Base-by-base conservation (phyloP, 1,139 yeast species). In the Kodamaea ohmeri region DNA sequence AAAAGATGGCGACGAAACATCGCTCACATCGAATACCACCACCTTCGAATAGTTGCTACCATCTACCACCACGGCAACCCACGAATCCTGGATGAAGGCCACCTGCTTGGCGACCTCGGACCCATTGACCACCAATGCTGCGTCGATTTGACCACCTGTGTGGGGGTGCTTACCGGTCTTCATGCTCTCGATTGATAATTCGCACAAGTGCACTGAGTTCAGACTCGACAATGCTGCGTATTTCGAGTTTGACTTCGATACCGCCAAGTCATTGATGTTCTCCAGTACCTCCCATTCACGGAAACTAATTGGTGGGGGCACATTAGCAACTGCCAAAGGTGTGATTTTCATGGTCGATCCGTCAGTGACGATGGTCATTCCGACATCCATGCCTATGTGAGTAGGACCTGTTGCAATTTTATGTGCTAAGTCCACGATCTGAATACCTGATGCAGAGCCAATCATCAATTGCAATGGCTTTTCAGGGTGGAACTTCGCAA, bases 281-380 rank as follows among this genome's bases (percentile, higher is more conserved):
- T 61, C 67, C 1, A 40, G 50, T 8, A 81, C 62, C 12, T 73
- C 74, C 34, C 84, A 60, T 35, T 81, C 86, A 44, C 95, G 72
- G 57, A 74, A 84, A 28, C 88, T 74, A 55, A 87, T 78, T 29
- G 99, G 99, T 1, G 99, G 99, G 3, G 99, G 99, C 4, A 89
- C 94, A 56, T 83, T 88, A 1, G 97, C 96, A 25, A 83, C 60
- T 0, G 84, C 72, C 28, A 94, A 67, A 0, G 98, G 97, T 0
- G 98, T 90, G 21, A 89, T 63, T 50, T 81, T 78, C 22, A 83
- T 73, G n/a, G 71, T 69, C 2, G 61, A 52, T 2, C 97, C 97
- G 63, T 94, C 98, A 25, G 84, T 69, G 1, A 92, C 96, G 25
- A 84, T 63, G 7, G 80, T 76, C 69, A 85, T 78, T 35, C 98